phyloP scores from a whole-genome alignment of 768 basidiomycete genomes.

The Lactarius tabidus region DNA sequence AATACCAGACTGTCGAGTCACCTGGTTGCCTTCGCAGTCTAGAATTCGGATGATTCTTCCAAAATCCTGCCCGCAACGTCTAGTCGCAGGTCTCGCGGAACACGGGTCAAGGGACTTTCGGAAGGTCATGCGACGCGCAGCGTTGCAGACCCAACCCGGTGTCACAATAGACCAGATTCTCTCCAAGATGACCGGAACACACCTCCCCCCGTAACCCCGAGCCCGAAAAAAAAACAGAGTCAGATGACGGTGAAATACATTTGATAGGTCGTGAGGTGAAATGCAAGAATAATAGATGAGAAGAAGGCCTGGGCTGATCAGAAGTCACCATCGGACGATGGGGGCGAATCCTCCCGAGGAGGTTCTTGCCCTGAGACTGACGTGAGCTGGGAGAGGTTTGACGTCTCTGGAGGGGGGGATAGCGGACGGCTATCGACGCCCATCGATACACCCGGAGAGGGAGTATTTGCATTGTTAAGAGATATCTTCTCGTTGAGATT shows the following conservation, averaged over 20 bases:
- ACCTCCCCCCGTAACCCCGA: constrained; percentile 22
- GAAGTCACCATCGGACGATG: constrained; percentile 35
- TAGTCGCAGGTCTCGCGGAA: constrained; percentile 34
- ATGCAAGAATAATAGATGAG: constrained; percentile 26
- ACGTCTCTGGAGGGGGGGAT: constrained; percentile 60
- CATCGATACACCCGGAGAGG: constrained; percentile 45
- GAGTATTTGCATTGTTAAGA: constrained; percentile 54
- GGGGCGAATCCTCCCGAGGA: constrained; percentile 58
- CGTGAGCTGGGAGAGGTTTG: constrained; percentile 44
- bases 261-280: constrained; percentile 28
- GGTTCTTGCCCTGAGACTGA: constrained; percentile 58
- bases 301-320: constrained; percentile 29
- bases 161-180: constrained; percentile 30
- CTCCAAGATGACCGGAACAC: constrained; percentile 22
- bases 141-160: constrained; percentile 36
- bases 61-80: constrained; percentile 38
- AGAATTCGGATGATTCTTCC: constrained; percentile 36
- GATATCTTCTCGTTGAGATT: constrained; percentile 82
- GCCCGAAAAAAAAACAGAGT: constrained; percentile 15
- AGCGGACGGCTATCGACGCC: constrained; percentile 48
- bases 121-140: constrained; percentile 32
- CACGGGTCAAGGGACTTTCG: constrained; percentile 25
- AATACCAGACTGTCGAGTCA: constrained; percentile 28
- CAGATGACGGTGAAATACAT: constrained; percentile 33
- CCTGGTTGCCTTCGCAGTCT: constrained; percentile 24